A percentile compares a stretch with the other conserved stretches of the same genome.
phyloP scores from a whole-genome alignment of 345 rosid species.

The Melaleuca quinquenervia region DNA sequence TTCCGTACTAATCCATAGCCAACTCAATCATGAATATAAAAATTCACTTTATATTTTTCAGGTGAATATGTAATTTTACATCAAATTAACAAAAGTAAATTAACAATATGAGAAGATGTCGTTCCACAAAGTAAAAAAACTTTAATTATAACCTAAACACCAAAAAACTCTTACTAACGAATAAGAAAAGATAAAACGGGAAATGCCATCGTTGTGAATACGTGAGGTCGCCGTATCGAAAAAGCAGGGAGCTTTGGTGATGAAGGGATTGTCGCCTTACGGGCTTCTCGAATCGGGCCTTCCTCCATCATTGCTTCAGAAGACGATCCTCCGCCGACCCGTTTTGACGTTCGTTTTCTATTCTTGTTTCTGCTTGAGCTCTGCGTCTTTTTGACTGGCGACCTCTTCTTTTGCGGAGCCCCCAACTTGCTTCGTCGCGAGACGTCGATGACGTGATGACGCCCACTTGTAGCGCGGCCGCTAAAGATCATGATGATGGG shows the following conservation, averaged over 20 bases:
- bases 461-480: not conserved
- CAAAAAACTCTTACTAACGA: not conserved
- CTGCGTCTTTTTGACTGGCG: not conserved
- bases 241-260: not conserved
- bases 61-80: not conserved
- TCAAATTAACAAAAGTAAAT: not conserved
- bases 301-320: not conserved
- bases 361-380: not conserved
- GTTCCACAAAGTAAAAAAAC: not conserved
- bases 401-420: not conserved
- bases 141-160: not conserved
- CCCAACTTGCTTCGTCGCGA: not conserved
- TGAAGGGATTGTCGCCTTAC: not conserved
- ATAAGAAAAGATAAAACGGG: not conserved
- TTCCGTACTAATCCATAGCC: not conserved
- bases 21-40: not conserved
- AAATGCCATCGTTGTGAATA: not conserved
- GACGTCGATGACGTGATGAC: not conserved
- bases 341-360: not conserved
- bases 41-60: not conserved
- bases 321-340: not conserved
- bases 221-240: not conserved
- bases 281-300: not conserved
- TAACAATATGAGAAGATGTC: not conserved
- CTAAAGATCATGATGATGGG: not conserved